phyloP scores from a whole-genome alignment of 768 basidiomycete genomes.

The Suillus weaverae region DNA sequence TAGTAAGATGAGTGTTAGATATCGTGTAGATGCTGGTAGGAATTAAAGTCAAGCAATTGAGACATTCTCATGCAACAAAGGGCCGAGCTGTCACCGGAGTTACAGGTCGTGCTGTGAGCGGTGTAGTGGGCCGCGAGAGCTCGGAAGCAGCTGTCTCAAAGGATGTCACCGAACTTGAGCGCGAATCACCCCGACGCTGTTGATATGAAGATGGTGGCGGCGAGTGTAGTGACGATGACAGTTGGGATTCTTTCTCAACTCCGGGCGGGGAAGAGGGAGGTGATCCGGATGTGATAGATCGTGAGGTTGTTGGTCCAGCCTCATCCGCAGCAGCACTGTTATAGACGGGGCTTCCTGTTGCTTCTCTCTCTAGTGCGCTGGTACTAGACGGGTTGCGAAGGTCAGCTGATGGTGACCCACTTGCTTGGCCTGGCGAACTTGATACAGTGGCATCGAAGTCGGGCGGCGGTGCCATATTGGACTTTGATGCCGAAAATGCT shows the following conservation, averaged over 20 bases:
- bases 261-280: background rate
- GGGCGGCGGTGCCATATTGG: slow-evolving; percentile 48
- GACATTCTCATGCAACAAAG: background rate
- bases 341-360: background rate
- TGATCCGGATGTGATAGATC: background rate
- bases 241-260: background rate
- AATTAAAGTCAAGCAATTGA: background rate
- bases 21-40: background rate
- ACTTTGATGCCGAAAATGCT: slow-evolving; percentile 53
- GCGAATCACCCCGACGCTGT: slow-evolving; percentile 13
- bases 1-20: background rate
- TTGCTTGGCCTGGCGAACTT: background rate
- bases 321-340: background rate
- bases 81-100: slow-evolving; percentile 23
- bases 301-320: background rate
- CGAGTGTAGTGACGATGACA: background rate
- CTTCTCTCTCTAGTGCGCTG: background rate
- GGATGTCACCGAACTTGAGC: slow-evolving; percentile 16
- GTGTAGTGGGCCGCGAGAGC: slow-evolving; percentile 2
- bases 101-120: slow-evolving; percentile 16
- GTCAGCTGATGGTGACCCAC: background rate
- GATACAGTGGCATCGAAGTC: slow-evolving; percentile 43
- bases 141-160: slow-evolving; percentile 15
- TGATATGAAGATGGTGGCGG: background rate
- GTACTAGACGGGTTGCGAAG: background rate